These are phyloP conservation scores for Abrus precatorius DNA, from an alignment of 306 rosid species.

Conservation along the genomic window DNA sequence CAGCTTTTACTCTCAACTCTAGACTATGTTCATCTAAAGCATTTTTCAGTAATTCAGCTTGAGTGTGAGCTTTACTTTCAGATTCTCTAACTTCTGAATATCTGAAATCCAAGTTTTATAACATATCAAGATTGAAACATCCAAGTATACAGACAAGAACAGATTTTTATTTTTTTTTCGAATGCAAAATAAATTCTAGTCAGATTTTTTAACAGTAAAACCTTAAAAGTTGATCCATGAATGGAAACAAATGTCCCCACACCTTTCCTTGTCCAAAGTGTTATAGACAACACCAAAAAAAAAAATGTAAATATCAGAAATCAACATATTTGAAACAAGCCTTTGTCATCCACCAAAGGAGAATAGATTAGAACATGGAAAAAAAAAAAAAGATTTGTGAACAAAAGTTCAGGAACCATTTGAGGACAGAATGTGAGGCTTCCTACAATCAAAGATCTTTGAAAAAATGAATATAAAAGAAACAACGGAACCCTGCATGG, in stretches of 20 bases:
- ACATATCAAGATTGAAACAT: slow-evolving; percentile 42
- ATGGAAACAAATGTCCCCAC: slow-evolving; percentile 26
- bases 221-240: slow-evolving; percentile 29
- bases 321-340: background rate
- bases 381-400: background rate
- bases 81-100: slow-evolving; percentile 83
- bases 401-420: background rate
- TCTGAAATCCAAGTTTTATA: slow-evolving; percentile 63
- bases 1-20: slow-evolving; percentile 95
- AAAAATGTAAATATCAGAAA: slow-evolving; percentile 12
- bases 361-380: slow-evolving; percentile 23
- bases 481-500: slow-evolving; percentile 14
- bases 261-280: slow-evolving; percentile 32
- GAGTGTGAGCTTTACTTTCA: slow-evolving; percentile 76
- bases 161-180: background rate
- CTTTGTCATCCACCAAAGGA: slow-evolving; percentile 6
- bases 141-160: slow-evolving; percentile 31
- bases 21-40: slow-evolving; percentile 95
- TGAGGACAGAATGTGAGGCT: slow-evolving; percentile 16
- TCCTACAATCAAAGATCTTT: slow-evolving; percentile 7
- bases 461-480: background rate
- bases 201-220: slow-evolving; percentile 40
- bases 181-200: slow-evolving; percentile 35
- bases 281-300: background rate
- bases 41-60: slow-evolving; percentile 76